Evolutionary conservation across 345 rosid genomes (phyloP), one percentile per base, ranked within the genome.

Genomic region (Syzygium aromaticum): DNA sequence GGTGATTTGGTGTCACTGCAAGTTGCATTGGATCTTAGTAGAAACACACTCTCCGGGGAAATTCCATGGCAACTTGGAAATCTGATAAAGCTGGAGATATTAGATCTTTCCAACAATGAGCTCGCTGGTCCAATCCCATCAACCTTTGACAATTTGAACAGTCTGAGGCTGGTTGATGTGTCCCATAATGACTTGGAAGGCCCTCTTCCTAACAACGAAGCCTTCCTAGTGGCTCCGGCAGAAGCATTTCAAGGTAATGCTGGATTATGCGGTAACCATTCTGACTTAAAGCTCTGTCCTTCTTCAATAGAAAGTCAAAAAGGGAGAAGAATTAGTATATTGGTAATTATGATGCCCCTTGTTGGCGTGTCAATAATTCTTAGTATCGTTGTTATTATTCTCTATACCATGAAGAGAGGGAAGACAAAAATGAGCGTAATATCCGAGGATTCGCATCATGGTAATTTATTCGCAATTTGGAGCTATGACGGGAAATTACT

Each of bases 111-210:
- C 11, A 83, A 84, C 64, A 93, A 92, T 38, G 78, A 90, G 51
- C 90, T 93, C 52, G 19, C 77, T 4, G 90, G 93, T 52, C 13
- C 88, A n/a, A 86, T 92, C 84, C 92, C 95, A 49, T 38, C 90
- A n/a, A 30, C 91, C 9, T 28, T 92, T 43, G 28, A 84, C 56
- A 63, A 85, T 52, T 84, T 93, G 92, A n/a, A 86, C 85, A 87
- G 94, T 86, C 82, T 91, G 88, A 57, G 82, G 54, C 10, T 67
- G 51, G 78, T 91, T 51, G 67, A 91, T 83, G 17, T 93, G 22
- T 93, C 95, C 25, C 38, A 87, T 51, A 93, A 92, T 86, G 38
- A 80, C 21, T 86, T 93, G 61, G 92, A 89, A 59, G 95, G 94
- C 43, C 92, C 92, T 28, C 64, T 92, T 57, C 94, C 93, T 5